These are phyloP conservation scores for Neurospora sp. DNA, from an alignment of 495 filamentous ascomycete species.

Conservation along the genomic window DNA sequence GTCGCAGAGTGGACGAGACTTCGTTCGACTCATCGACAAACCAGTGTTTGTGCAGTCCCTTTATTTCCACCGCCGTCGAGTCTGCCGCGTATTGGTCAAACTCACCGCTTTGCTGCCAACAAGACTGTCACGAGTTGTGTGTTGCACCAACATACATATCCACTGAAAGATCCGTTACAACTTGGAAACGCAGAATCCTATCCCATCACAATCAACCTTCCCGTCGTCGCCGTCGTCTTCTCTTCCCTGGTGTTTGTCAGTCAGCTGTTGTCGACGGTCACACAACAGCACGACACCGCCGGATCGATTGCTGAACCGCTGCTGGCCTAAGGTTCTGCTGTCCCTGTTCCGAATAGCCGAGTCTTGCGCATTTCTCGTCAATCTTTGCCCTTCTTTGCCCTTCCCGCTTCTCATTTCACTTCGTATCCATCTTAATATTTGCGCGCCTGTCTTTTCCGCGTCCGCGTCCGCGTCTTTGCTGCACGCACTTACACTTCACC, in stretches of 20 bases:
- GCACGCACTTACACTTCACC: background rate
- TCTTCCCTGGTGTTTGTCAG: background rate
- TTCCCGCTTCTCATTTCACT: background rate
- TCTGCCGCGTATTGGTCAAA: background rate
- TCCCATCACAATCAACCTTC: background rate
- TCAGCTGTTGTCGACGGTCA: background rate
- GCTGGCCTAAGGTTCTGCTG: background rate
- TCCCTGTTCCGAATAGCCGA: background rate
- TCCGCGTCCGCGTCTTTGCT: background rate
- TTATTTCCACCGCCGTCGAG: background rate
- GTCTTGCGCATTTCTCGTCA: background rate
- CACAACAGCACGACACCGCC: background rate
- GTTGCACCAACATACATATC: background rate
- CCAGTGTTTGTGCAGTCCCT: background rate
- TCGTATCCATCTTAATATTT: background rate
- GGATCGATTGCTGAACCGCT: background rate
- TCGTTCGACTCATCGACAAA: background rate
- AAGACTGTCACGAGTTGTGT: background rate
- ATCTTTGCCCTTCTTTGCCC: background rate
- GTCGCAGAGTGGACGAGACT: background rate
- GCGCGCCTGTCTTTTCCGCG: background rate
- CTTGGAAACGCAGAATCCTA: background rate
- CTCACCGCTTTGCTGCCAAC: background rate
- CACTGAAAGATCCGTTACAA: background rate
- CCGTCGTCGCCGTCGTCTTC: background rate